phyloP scores from a whole-genome alignment of 2,329 filamentous ascomycete genomes.

The Fusarium miscanthi region DNA sequence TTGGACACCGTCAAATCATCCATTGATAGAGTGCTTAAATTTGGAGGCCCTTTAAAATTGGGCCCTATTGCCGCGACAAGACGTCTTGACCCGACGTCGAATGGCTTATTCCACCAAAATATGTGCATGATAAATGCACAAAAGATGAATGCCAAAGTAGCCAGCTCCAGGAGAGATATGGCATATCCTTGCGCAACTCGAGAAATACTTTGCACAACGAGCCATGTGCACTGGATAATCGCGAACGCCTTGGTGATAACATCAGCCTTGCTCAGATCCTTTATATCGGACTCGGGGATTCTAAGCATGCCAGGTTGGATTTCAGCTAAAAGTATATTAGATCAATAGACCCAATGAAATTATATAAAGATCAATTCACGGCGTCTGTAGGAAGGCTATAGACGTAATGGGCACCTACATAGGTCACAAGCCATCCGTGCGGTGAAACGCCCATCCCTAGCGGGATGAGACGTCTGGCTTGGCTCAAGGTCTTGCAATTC shows the following conservation, averaged over 20 bases:
- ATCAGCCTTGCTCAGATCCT: background rate
- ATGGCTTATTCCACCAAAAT: background rate
- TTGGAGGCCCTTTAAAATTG: accelerated
- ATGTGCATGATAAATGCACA: background rate
- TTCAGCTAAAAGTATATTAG: accelerated
- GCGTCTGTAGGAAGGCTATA: too few species aligned
- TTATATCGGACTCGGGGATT: accelerated
- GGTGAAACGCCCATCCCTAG: accelerated
- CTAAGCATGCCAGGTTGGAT: accelerated
- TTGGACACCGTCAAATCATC: background rate
- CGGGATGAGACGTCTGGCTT: background rate
- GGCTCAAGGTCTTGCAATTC: background rate
- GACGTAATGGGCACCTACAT: background rate
- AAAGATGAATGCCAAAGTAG: background rate
- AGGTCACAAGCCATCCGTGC: background rate
- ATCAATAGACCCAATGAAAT: accelerated
- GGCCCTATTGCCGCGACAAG: accelerated
- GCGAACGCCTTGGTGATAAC: background rate
- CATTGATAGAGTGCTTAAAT: accelerated
- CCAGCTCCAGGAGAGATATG: background rate
- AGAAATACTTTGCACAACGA: background rate
- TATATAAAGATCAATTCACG: too few species aligned
- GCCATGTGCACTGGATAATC: background rate
- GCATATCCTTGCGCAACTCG: accelerated
- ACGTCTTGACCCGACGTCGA: background rate